Evolutionary conservation across 2,329 filamentous ascomycete species (phyloP).

Genomic region (Beauveria australis): DNA sequence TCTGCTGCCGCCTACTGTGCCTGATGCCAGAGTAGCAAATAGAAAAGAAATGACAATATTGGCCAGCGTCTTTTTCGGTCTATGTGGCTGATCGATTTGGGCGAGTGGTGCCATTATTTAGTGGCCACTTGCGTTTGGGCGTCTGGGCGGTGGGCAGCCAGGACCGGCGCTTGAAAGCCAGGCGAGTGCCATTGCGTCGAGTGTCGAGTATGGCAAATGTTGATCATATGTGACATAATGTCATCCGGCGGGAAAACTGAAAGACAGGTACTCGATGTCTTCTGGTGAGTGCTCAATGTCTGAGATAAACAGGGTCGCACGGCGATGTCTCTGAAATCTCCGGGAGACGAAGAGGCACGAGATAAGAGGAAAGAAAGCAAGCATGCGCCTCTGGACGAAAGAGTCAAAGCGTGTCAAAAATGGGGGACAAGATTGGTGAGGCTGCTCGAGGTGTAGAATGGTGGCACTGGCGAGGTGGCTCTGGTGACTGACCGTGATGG

Average conservation of each 20-base stretch:
- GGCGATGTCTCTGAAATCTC: background rate
- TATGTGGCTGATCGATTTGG: background rate
- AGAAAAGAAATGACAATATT: background rate
- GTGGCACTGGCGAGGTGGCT: no score
- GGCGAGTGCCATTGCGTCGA: background rate
- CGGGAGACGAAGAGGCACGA: background rate
- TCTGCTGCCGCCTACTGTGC: no score
- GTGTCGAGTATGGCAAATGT: background rate
- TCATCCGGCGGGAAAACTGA: background rate
- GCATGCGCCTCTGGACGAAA: background rate
- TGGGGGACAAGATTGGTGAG: background rate
- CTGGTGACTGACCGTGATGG: no score
- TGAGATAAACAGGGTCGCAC: background rate
- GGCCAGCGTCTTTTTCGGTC: background rate
- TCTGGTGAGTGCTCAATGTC: background rate
- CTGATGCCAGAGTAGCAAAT: background rate
- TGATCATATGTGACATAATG: background rate
- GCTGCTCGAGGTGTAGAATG: background rate
- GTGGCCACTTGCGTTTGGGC: background rate
- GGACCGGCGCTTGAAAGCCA: background rate
- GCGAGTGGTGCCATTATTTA: background rate
- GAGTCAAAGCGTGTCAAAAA: slow-evolving; percentile 4
- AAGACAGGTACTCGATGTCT: background rate
- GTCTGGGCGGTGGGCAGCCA: background rate
- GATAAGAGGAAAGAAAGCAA: background rate